Base-by-base conservation (phyloP, 805 yeast species). In the Komagataella populi region DNA sequence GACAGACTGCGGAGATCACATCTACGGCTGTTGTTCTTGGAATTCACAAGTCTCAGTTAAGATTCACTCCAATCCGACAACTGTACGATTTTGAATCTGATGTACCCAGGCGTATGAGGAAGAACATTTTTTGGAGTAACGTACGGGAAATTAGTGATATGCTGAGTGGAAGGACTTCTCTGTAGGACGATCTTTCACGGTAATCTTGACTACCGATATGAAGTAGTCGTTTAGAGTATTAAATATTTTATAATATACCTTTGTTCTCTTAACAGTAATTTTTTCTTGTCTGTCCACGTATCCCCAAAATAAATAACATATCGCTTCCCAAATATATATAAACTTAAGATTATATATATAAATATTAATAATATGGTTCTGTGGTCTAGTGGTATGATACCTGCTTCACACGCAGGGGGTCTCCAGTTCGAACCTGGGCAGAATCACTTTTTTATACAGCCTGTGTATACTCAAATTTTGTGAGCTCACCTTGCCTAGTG, bases 61-160 rank as follows among this genome's bases (percentile, higher is more conserved):
- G 68, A 53, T 89, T 86, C 71, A 75, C 87, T 8, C 73, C 93
- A 7, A 77, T 93, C 52, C 76, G 86, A 63, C 77, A 76, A 54
- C 73, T 91, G 57, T 90, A 86, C 69, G 95, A 90, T 63, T 83
- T 72, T 63, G 98, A 93, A 68, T 88, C 98, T 16, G 88, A 87
- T 59, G 65, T 86, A 44, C 72, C 69, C 20, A 78, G 72, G 66
- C 84, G 99, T 73, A 83, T 93, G 78, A 96, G 98, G 60, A 89
- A 87, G 72, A 70, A 73, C 53, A 83, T 89, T 49, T 88, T 85
- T 68, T 93, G 99, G 99, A 72, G 74, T 49, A 73, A 73, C 30
- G 71, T 83, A 50, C 77, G 95, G 62, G 84, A 82, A 49, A 78
- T 87, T 63, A 86, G 91, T 52, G 96, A 89, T 70, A 83, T 81